phyloP scores from a whole-genome alignment of 495 filamentous ascomycete species.

The Achaetomiella virescens region DNA sequence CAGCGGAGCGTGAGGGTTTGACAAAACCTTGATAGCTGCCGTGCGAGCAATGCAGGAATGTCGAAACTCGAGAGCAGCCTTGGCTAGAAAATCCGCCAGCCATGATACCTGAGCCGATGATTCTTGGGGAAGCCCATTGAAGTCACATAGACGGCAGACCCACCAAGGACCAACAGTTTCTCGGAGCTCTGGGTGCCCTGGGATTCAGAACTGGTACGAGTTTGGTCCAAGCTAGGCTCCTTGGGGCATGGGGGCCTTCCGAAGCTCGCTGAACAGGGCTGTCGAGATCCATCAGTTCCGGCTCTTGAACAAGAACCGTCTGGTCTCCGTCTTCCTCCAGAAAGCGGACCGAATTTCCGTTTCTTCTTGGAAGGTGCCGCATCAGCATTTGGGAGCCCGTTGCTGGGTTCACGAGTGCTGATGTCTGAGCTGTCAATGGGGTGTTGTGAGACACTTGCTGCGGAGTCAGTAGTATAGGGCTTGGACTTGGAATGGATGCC shows the following conservation, averaged over 20 bases:
- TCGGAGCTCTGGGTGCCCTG: slow-evolving; percentile 18
- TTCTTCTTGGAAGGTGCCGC: slow-evolving; percentile 17
- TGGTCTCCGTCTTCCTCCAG: slow-evolving; percentile 23
- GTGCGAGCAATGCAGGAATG: slow-evolving; percentile 28
- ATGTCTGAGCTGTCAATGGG: neutral
- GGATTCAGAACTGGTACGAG: no score
- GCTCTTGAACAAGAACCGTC: slow-evolving; percentile 13
- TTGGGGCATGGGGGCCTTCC: slow-evolving; percentile 7
- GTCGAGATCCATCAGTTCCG: slow-evolving; percentile 24
- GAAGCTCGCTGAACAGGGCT: neutral
- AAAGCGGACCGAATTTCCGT: slow-evolving; percentile 39
- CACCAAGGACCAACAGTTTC: slow-evolving; percentile 27
- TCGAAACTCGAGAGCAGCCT: slow-evolving; percentile 27
- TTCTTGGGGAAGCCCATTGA: slow-evolving; percentile 29
- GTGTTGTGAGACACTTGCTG: neutral
- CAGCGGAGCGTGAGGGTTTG: slow-evolving; percentile 7
- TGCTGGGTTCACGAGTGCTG: neutral
- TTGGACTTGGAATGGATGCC: neutral
- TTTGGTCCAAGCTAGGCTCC: neutral
- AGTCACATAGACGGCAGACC: slow-evolving; percentile 23
- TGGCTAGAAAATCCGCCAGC: slow-evolving; percentile 31
- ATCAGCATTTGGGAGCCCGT: neutral
- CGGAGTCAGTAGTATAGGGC: neutral
- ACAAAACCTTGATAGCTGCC: slow-evolving; percentile 9
- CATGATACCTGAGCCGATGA: slow-evolving; percentile 14